Evolutionary conservation across 495 filamentous ascomycete species (phyloP).

Genomic region (Lichenothelia convexa): DNA sequence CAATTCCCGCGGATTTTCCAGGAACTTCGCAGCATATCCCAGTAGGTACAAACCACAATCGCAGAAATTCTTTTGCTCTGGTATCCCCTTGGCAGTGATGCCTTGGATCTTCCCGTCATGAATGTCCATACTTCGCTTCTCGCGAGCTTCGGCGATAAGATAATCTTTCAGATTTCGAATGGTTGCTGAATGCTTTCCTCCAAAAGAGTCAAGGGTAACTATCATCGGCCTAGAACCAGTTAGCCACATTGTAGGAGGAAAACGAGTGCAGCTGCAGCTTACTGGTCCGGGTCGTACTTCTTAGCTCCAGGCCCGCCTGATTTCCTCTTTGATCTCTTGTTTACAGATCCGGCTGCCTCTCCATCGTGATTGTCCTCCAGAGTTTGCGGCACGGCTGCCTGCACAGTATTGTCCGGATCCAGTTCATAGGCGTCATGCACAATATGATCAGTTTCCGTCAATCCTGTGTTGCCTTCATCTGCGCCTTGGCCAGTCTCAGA

Average conservation of each 20-base stretch:
- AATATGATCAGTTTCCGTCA: too few relatives aligned
- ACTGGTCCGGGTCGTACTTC: slow-evolving; percentile 12
- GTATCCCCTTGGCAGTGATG: slow-evolving; percentile 51
- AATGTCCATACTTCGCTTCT: slow-evolving; percentile 47
- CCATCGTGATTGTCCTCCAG: too few relatives aligned
- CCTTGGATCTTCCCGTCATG: slow-evolving; percentile 33
- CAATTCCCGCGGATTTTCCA: slow-evolving; percentile 48
- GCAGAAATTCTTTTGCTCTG: slow-evolving; percentile 63
- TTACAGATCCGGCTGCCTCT: too few relatives aligned
- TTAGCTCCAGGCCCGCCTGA: too few relatives aligned
- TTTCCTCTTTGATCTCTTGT: too few relatives aligned
- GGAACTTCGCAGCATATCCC: slow-evolving; percentile 66
- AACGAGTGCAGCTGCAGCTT: slow-evolving; percentile 3
- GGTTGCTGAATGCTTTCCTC: slow-evolving; percentile 36
- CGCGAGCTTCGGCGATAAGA: slow-evolving; percentile 47
- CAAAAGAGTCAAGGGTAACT: slow-evolving; percentile 78
- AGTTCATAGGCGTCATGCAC: too few relatives aligned
- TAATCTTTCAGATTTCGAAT: slow-evolving; percentile 57
- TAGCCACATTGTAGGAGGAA: slow-evolving; percentile 22
- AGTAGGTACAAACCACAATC: slow-evolving; percentile 83
- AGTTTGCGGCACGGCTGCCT: too few relatives aligned
- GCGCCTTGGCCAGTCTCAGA: too few relatives aligned
- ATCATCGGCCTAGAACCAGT: slow-evolving; percentile 38
- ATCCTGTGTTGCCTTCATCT: too few relatives aligned
- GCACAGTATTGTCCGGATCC: too few relatives aligned